phyloP scores from a whole-genome alignment of 1,284 basidiomycete species.

The Boletus subluridellus region DNA sequence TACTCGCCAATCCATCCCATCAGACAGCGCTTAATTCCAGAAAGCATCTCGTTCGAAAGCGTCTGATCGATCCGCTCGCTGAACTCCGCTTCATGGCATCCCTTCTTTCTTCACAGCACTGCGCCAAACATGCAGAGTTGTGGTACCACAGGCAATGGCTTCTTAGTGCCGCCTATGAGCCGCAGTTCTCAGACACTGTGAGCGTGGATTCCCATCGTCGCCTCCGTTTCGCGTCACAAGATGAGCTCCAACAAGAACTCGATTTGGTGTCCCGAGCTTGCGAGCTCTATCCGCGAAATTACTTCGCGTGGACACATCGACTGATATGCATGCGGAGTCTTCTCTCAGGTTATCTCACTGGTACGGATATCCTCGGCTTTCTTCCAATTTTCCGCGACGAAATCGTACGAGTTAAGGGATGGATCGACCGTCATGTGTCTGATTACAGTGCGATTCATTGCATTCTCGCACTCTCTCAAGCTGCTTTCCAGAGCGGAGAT shows the following conservation, averaged over 20 bases:
- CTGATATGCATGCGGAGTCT: slow-evolving; percentile 39
- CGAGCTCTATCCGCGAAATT: slow-evolving; percentile 62
- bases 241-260: slow-evolving; percentile 44
- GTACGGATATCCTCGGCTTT: slow-evolving; percentile 21
- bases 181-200: neutral
- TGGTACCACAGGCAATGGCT: slow-evolving; percentile 71
- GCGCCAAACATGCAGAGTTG: slow-evolving; percentile 58
- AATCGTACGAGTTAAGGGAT: slow-evolving; percentile 36
- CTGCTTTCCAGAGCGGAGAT: slow-evolving; percentile 3
- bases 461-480: slow-evolving; percentile 36
- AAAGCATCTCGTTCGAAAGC: slow-evolving; percentile 46
- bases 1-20: slow-evolving; percentile 66
- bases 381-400: slow-evolving; percentile 39
- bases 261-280: slow-evolving; percentile 45
- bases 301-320: slow-evolving; percentile 64
- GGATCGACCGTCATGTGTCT: slow-evolving; percentile 59
- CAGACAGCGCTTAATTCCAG: slow-evolving; percentile 60
- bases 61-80: slow-evolving; percentile 33
- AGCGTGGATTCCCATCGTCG: neutral
- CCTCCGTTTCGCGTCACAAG: slow-evolving; percentile 24
- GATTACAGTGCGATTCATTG: slow-evolving; percentile 64
- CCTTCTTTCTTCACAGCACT: slow-evolving; percentile 50
- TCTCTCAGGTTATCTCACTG: slow-evolving; percentile 9
- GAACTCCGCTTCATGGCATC: slow-evolving; percentile 50
- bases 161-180: slow-evolving; percentile 34